Evolutionary conservation across 352 stramenopile species (phyloP).

Genomic region (Elongisporangium undulatum): DNA sequence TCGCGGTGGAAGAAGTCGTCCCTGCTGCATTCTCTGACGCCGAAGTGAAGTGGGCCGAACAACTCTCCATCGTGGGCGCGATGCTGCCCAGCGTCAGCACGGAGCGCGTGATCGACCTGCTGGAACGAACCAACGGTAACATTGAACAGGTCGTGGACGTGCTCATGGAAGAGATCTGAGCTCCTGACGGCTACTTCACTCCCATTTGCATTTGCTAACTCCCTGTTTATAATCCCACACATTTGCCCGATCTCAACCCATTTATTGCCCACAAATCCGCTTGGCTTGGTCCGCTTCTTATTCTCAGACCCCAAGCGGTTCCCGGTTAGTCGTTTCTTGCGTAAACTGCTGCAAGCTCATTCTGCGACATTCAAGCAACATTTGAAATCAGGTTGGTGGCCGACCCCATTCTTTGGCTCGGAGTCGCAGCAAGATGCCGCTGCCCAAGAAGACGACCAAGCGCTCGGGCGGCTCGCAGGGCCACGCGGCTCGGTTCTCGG

Average conservation of each 20-base stretch:
- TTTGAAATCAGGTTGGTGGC: background rate
- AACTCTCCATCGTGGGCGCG: slow-evolving; percentile 52
- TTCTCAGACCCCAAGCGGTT: background rate
- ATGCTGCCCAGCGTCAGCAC: slow-evolving; percentile 60
- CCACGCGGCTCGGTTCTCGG: background rate
- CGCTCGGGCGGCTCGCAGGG: background rate
- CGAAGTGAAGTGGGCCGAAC: slow-evolving; percentile 69
- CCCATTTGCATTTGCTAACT: background rate
- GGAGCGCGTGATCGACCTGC: slow-evolving; percentile 40
- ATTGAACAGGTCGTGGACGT: slow-evolving; percentile 73
- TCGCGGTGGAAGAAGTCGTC: slow-evolving; percentile 11
- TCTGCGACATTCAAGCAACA: background rate
- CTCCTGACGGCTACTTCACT: background rate
- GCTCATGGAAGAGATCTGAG: slow-evolving; percentile 43
- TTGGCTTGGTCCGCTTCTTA: background rate
- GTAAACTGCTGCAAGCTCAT: background rate
- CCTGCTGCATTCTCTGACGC: slow-evolving; percentile 42
- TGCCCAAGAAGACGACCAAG: background rate
- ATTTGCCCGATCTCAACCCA: background rate
- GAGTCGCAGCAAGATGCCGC: background rate
- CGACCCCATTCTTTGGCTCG: background rate
- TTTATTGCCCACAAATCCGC: no score
- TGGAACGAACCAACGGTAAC: slow-evolving; percentile 63
- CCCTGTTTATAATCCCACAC: background rate
- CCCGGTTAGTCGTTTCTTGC: background rate